phyloP scores from a whole-genome alignment of 1,284 basidiomycete genomes.

The Moesziomyces globuligerus region DNA sequence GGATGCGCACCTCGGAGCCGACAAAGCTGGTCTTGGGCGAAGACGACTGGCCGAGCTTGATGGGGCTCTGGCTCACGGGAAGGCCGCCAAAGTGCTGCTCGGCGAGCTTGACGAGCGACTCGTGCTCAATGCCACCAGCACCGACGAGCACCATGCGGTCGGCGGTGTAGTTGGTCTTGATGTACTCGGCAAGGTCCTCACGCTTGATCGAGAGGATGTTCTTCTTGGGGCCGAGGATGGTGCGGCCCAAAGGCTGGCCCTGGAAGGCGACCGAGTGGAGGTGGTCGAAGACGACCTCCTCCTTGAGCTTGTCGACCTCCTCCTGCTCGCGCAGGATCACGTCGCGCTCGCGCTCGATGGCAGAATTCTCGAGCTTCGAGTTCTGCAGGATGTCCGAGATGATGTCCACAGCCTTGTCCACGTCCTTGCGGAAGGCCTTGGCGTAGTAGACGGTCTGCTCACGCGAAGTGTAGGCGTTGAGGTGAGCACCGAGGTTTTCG shows the following conservation, averaged over 20 bases:
- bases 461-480: conserved; percentile 98
- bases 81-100: conserved; percentile 91
- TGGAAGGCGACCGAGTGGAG: conserved; percentile 96
- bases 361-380: conserved; percentile 87
- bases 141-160: conserved; percentile 99
- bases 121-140: conserved; percentile 92
- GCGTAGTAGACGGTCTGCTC: conserved; percentile 99
- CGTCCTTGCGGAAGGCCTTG: conserved; percentile 97
- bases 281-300: conserved; percentile 99
- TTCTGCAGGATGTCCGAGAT: conserved; percentile 98
- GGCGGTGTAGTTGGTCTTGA: conserved; percentile 96
- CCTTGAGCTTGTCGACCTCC: conserved; percentile 97
- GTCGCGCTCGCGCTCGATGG: conserved; percentile 95
- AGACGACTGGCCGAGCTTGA: conserved; percentile 78
- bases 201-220: conserved; percentile 97
- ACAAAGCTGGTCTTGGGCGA: conserved; percentile 78
- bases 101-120: conserved; percentile 91
- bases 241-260: conserved; percentile 92
- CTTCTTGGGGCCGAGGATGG: conserved; percentile 94
- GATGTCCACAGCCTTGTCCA: conserved; percentile 90
- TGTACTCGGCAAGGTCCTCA: conserved; percentile 88
- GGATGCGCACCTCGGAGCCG: conserved; percentile 94
- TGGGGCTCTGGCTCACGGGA: conserved; percentile 86
- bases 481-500: conserved; percentile 95
- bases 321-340: conserved; percentile 98